A percentile compares a stretch with the other conserved stretches of the same genome.
Evolutionary conservation across 2,329 filamentous ascomycete genomes (phyloP).

Genomic region (Xylariaceae sp.): DNA sequence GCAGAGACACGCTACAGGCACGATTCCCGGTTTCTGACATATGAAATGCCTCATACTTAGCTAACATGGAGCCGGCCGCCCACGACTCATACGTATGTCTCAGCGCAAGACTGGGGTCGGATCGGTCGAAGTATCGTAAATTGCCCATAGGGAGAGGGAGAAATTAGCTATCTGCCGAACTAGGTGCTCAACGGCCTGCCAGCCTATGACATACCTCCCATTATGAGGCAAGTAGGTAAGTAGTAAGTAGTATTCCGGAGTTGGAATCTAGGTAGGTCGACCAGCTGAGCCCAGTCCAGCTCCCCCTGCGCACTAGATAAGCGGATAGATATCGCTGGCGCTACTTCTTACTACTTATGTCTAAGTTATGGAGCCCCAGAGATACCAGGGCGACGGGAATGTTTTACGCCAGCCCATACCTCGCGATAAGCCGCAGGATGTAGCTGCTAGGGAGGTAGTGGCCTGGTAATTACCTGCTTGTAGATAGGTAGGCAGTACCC

Average conservation of each 20-base stretch:
- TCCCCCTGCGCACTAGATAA: neutral
- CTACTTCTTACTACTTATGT: neutral
- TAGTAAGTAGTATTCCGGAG: no score
- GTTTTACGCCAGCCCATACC: neutral
- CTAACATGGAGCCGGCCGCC: neutral
- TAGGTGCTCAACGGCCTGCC: neutral
- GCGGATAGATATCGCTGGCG: neutral
- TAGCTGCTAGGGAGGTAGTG: no score
- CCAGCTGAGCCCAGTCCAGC: neutral
- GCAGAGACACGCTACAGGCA: no score
- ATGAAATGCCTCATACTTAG: neutral
- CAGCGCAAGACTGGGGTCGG: neutral
- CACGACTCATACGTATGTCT: neutral
- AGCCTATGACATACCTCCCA: neutral
- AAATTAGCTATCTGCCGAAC: neutral
- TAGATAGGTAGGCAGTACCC: no score
- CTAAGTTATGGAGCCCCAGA: neutral
- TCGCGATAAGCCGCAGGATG: neutral
- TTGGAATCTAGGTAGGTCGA: no score
- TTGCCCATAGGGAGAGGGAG: neutral
- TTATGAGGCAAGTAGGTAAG: neutral
- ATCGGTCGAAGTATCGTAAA: neutral
- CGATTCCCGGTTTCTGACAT: neutral
- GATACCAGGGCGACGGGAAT: neutral
- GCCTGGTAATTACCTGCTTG: no score